phyloP scores from a whole-genome alignment of 345 rosid genomes.

The Gossypium thurberi region DNA sequence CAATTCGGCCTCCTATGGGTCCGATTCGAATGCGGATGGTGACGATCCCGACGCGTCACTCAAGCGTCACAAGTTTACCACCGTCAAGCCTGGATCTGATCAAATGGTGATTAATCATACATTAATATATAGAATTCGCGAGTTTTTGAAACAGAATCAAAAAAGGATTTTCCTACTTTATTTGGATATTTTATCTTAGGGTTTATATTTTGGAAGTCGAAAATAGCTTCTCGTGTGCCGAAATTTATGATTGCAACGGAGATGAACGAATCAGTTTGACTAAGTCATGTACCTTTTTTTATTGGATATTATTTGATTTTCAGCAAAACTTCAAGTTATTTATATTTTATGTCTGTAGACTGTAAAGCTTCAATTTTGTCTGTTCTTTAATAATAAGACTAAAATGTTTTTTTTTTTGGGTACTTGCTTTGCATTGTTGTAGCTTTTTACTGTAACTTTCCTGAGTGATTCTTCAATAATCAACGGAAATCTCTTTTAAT shows the following conservation, averaged over 20 bases:
- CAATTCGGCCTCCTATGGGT: constrained; percentile 28
- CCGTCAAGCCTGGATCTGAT: constrained; percentile 45
- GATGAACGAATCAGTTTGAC: constrained; percentile 56
- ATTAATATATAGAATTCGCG: background rate
- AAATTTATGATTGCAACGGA: constrained; percentile 29
- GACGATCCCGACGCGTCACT: constrained; percentile 35
- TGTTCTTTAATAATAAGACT: background rate
- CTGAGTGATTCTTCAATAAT: constrained; percentile 19
- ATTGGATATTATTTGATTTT: constrained; percentile 25
- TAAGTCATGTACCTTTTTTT: constrained; percentile 23
- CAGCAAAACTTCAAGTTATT: constrained; percentile 25
- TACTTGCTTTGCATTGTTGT: constrained; percentile 18
- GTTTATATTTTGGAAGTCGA: constrained; percentile 9
- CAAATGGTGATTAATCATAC: constrained; percentile 35
- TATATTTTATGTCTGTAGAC: constrained; percentile 47
- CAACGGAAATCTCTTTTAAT: constrained; percentile 7
- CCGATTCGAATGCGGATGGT: constrained; percentile 36
- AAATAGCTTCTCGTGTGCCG: constrained; percentile 43
- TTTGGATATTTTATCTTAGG: background rate
- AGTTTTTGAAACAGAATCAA: background rate
- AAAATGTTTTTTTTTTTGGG: constrained; percentile 21
- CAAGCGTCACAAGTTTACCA: constrained; percentile 32
- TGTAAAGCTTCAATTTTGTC: constrained; percentile 40
- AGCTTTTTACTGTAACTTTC: constrained; percentile 30
- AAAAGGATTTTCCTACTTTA: background rate